A percentile compares a stretch with the other conserved stretches of the same genome.
Evolutionary conservation across 305 asterid genomes (phyloP).

Genomic region (Lippia alba): DNA sequence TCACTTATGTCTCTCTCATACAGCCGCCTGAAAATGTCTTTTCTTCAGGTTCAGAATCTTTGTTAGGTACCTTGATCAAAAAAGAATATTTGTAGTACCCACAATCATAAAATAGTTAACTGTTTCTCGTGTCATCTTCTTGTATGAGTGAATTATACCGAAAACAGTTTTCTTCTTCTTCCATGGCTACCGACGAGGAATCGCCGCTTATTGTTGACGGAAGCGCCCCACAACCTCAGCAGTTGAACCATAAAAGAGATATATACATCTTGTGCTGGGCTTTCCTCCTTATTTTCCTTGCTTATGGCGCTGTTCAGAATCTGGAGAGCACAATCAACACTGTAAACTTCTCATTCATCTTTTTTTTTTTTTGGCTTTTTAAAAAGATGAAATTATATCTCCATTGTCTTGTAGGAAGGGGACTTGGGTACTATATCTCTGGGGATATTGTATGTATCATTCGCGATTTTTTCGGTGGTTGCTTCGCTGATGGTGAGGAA

Average conservation of each 20-base stretch:
- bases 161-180: constrained; percentile 15
- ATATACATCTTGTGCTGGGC: constrained; percentile 75
- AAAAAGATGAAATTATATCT: not conserved
- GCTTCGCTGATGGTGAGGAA: constrained; percentile 83
- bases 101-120: constrained; percentile 8
- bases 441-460: constrained; percentile 87
- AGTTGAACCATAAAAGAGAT: constrained; percentile 68
- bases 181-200: constrained; percentile 83
- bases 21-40: constrained; percentile 45
- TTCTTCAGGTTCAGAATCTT: constrained; percentile 52
- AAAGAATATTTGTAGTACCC: constrained; percentile 43
- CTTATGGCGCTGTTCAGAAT: constrained; percentile 97
- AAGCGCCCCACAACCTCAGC: constrained; percentile 34
- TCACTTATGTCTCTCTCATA: constrained; percentile 30
- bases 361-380: not conserved
- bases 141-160: constrained; percentile 34
- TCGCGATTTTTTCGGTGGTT: constrained; percentile 70
- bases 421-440: constrained; percentile 85
- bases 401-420: constrained; percentile 57
- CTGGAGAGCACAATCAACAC: constrained; percentile 89
- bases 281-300: constrained; percentile 82
- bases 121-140: constrained; percentile 31
- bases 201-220: constrained; percentile 52
- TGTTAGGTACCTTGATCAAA: too few species aligned
- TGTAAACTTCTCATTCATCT: constrained; percentile 39